Evolutionary conservation across 169 alveolate species (phyloP), one percentile per base, ranked within the genome.

Genomic region (Eimeria nieschulzi): DNA sequence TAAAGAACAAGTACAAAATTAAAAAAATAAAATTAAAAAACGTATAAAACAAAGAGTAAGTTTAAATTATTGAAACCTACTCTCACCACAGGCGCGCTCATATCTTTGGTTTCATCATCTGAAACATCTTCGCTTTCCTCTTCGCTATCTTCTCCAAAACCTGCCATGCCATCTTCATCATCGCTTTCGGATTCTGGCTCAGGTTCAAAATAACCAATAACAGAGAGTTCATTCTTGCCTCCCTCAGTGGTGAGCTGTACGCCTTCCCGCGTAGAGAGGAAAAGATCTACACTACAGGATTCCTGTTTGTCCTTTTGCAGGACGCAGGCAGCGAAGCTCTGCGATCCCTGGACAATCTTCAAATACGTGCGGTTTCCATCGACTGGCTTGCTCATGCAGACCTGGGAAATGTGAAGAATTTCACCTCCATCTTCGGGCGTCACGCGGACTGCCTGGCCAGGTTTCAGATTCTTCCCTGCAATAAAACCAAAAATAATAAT

Each of bases 141-240:
- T 1, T 95, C 98, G 55, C 95, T 95, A 59, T 94, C 98, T 9
- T 93, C 96, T 0, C 83, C 96, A 8, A 85, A 95, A 0, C 83
- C 94, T 0, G 87, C 96, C 0, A 91, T 94, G 0, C 83, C 95
- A 0, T 93, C 95, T 0, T 95, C 97, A 0, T 93, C 96, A 0
- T 93, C 94, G 1, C 33, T 39, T 17, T 83, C 90, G 0, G 87
- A 92, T 0, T 94, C 97, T 71, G 94, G 72, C 19, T 96, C 98
- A 12, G 98, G 98, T 91, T 97, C 98, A 92, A 96, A 97, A 90
- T 96, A 97, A 12, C 98, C 98, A 59, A 96, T 95, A 61, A 97
- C 46, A 7, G 54, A 9, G 5, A 97, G 98, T 87, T 97, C 98
- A 94, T 96, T 96, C 91, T 93, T 94, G 61, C 97, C 98, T 9